Conservation (phyloP, 805 yeast genomes). For the Saccharomycodes ludwigii region DNA sequence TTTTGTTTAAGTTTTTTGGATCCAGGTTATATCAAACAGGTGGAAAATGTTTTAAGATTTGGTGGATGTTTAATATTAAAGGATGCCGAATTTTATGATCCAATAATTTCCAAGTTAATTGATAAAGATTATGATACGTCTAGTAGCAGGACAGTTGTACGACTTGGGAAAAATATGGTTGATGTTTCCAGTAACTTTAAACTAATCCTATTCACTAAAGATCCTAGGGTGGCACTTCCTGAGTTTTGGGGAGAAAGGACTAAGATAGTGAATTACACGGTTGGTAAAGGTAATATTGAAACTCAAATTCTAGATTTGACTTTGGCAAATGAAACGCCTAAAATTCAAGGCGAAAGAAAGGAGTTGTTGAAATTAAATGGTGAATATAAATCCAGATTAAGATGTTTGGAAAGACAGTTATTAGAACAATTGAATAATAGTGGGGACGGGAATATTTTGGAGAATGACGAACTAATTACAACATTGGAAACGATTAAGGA, state of each 20-base stretch:
- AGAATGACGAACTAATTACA: slow-evolving; percentile 45
- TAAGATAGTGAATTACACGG: slow-evolving; percentile 53
- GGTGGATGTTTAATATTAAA: slow-evolving; percentile 64
- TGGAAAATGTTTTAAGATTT: slow-evolving; percentile 75
- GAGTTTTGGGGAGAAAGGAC: slow-evolving; percentile 53
- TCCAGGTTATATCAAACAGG: slow-evolving; percentile 46
- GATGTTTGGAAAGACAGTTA: slow-evolving; percentile 44
- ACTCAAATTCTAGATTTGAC: slow-evolving; percentile 48
- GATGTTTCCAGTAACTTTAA: slow-evolving; percentile 58
- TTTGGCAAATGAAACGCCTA: slow-evolving; percentile 48
- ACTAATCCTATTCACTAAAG: slow-evolving; percentile 49
- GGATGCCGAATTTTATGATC: slow-evolving; percentile 76
- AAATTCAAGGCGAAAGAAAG: slow-evolving; percentile 43
- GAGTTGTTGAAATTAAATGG: slow-evolving; percentile 44
- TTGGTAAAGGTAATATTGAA: slow-evolving; percentile 58
- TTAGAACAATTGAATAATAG: slow-evolving; percentile 45
- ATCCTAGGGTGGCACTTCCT: slow-evolving; percentile 33
- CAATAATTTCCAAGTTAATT: slow-evolving; percentile 52
- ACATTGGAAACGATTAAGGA: slow-evolving; percentile 54
- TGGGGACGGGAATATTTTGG: slow-evolving; percentile 52
- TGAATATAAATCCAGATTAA: slow-evolving; percentile 43
- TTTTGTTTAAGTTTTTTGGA: slow-evolving; percentile 62
- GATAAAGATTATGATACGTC: slow-evolving; percentile 43
- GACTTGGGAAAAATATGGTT: slow-evolving; percentile 48
- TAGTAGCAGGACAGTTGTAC: slow-evolving; percentile 60